Evolutionary conservation across 768 basidiomycete species (phyloP), one percentile per base, ranked within the genome.

Genomic region (Hygrocybe punicea): DNA sequence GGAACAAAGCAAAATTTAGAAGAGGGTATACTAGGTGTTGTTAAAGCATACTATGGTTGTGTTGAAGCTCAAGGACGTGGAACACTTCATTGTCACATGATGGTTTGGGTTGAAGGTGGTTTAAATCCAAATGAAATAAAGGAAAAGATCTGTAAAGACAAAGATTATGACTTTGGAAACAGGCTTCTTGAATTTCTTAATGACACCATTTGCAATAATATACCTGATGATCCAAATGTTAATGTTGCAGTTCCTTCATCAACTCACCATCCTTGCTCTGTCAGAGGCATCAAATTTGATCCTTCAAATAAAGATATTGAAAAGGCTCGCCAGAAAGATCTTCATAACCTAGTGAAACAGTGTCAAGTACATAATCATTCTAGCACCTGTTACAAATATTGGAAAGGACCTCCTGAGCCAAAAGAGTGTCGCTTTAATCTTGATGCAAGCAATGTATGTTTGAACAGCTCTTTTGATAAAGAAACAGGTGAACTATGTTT

Each of bases 1-100:
- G 17, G 52, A 1, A 46, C 60, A 6, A 2, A 59, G 2, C 13
- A 8, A 36, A 35, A 60, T 33, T 2, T 46, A 6, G 53, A 67
- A 35, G 64, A 61, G 2, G 74, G 78, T 0, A 45, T 76, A 0
- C 54, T 79, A 0, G 78, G 79, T 0, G 4, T 46, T 2, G 64
- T 71, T 0, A 68, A 62, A 11, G 73, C 64, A 0, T 75, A 74
- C 54, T 79, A 78, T 59, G 78, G 78, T 2, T 71, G 71, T 55
- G 71, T 75, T 0, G 75, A 78, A 62, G 70, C 74, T 3, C 74
- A 75, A 59, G 76, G 73, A 0, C 39, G 70, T 3, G 76, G 77
- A 0, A 64, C 74, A 0, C 47, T 78, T 0, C 77, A 78, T 53
- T 73, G 73, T 55, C 77, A 78, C 59, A 69, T 78, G 67, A 5